These are phyloP conservation scores for Inga laurina DNA, from an alignment of 306 rosid species.

Conservation along the genomic window DNA sequence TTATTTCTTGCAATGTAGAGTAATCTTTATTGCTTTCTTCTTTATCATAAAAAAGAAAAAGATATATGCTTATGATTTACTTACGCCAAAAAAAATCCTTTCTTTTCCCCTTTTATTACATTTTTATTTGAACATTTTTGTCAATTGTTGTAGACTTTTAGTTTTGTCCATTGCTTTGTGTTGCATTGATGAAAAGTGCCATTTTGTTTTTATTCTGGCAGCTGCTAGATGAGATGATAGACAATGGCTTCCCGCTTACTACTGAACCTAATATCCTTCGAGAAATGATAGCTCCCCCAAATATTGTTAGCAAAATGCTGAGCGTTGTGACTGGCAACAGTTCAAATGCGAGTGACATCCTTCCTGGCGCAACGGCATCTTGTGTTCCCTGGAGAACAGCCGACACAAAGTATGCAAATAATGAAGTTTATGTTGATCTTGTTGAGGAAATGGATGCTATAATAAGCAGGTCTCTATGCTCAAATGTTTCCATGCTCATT, in stretches of 20 bases:
- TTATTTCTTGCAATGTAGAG: too few relatives aligned
- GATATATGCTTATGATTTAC: neutral
- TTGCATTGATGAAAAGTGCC: slow-evolving; percentile 16
- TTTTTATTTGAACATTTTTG: neutral
- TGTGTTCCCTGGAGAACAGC: slow-evolving; percentile 85
- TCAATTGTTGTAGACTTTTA: neutral
- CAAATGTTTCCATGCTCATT: slow-evolving; percentile 2
- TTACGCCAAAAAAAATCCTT: neutral
- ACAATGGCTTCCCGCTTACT: slow-evolving; percentile 97
- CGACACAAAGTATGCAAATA: slow-evolving; percentile 68
- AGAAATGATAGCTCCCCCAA: slow-evolving; percentile 97
- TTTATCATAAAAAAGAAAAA: too few relatives aligned
- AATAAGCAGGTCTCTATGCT: slow-evolving; percentile 62
- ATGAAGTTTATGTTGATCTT: slow-evolving; percentile 88
- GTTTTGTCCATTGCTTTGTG: slow-evolving; percentile 1
- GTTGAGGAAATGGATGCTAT: slow-evolving; percentile 91
- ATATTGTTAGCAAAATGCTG: slow-evolving; percentile 85
- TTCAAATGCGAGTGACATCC: slow-evolving; percentile 81
- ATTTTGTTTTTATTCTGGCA: slow-evolving; percentile 39
- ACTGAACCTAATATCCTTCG: slow-evolving; percentile 88
- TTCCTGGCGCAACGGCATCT: slow-evolving; percentile 83
- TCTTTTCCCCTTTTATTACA: neutral
- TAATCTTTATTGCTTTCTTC: too few relatives aligned
- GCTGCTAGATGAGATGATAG: slow-evolving; percentile 99
- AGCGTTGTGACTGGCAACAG: slow-evolving; percentile 92